Conservation (phyloP, 2,329 filamentous ascomycete species). For the Aspergillus candidus region DNA sequence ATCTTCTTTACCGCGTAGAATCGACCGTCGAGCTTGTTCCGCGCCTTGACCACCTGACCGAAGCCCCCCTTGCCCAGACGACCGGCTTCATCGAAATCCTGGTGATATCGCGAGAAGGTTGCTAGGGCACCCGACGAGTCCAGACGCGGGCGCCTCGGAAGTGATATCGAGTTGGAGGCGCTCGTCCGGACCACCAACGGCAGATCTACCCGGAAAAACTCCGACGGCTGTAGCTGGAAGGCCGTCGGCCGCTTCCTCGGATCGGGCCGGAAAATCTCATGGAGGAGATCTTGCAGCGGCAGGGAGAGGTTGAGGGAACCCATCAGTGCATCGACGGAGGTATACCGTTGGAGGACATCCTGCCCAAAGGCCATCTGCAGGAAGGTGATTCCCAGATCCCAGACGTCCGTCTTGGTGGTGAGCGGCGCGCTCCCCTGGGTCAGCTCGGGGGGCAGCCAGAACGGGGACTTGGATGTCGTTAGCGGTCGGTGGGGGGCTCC, state of each 20-base stretch:
- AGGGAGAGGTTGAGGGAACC: slow-evolving; percentile 66
- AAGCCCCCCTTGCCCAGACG: slow-evolving; percentile 89
- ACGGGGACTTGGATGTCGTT: slow-evolving; percentile 64
- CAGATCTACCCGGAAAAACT: slow-evolving; percentile 39
- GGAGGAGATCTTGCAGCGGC: slow-evolving; percentile 70
- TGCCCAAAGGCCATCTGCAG: slow-evolving; percentile 91
- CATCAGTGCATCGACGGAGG: slow-evolving; percentile 69
- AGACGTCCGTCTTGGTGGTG: slow-evolving; percentile 79
- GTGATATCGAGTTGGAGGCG: slow-evolving; percentile 39
- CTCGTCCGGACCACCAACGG: slow-evolving; percentile 33
- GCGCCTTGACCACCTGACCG: slow-evolving; percentile 90
- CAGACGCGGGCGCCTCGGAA: slow-evolving; percentile 50
- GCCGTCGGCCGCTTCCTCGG: slow-evolving; percentile 78
- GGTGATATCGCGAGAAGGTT: slow-evolving; percentile 67
- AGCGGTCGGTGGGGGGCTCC: slow-evolving; percentile 36
- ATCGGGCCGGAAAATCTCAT: slow-evolving; percentile 78
- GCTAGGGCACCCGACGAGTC: slow-evolving; percentile 56
- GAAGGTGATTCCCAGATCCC: slow-evolving; percentile 89
- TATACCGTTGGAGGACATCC: slow-evolving; percentile 67
- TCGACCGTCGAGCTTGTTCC: slow-evolving; percentile 87
- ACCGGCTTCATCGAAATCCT: slow-evolving; percentile 86
- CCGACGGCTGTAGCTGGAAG: slow-evolving; percentile 60
- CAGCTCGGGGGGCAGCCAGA: slow-evolving; percentile 79
- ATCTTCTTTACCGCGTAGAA: slow-evolving; percentile 98
- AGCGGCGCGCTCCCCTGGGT: slow-evolving; percentile 49